phyloP scores from a whole-genome alignment of 225 moss, liverwort and hornwort species.

The Sphagnum contortum region DNA sequence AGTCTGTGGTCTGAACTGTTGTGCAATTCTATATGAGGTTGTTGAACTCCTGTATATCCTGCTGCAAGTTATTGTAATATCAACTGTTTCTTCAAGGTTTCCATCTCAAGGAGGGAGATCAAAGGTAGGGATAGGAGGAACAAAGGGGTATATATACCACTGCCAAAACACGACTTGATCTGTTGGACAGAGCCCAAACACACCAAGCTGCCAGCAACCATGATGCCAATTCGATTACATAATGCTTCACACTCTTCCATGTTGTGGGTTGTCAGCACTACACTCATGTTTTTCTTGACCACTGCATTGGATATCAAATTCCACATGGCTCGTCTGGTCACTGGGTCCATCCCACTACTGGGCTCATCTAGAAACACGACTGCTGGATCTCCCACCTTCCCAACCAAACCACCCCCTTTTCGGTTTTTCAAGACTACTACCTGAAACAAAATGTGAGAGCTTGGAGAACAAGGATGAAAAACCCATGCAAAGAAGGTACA shows the following conservation, averaged over 20 bases:
- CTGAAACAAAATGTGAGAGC: too few relatives aligned
- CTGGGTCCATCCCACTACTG: slow-evolving; percentile 94
- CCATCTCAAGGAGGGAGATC: background rate
- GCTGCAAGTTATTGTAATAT: background rate
- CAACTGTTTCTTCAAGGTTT: background rate
- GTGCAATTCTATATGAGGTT: background rate
- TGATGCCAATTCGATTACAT: slow-evolving; percentile 86
- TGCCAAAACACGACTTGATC: slow-evolving; percentile 88
- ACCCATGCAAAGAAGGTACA: too few relatives aligned
- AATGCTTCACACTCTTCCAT: slow-evolving; percentile 98
- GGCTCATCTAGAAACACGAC: slow-evolving; percentile 87
- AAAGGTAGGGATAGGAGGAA: background rate
- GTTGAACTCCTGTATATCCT: background rate
- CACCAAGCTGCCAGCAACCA: slow-evolving; percentile 70
- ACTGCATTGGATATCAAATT: slow-evolving; percentile 67
- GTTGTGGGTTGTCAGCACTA: slow-evolving; percentile 90
- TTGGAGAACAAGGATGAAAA: too few relatives aligned
- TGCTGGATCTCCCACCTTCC: slow-evolving; percentile 87
- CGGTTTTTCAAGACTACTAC: too few relatives aligned
- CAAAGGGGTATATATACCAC: slow-evolving; percentile 30
- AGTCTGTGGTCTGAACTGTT: background rate
- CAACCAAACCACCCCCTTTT: background rate
- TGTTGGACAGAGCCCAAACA: slow-evolving; percentile 89
- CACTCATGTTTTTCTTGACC: slow-evolving; percentile 49
- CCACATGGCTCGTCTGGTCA: slow-evolving; percentile 90